Base-by-base conservation (phyloP, 495 filamentous ascomycete genomes). In the Xylaria grammica region DNA sequence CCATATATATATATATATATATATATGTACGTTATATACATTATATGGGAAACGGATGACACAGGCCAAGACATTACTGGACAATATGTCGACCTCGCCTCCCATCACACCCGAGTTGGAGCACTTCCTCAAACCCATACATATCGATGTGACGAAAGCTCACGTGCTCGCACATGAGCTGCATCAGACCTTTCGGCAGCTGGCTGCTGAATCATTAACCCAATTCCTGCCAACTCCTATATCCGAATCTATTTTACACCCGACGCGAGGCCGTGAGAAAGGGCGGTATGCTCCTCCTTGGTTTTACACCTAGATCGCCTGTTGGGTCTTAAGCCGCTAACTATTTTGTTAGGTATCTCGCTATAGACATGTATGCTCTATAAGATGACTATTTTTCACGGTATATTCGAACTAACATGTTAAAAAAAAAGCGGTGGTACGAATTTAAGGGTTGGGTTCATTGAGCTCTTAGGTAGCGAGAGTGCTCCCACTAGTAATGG, bases 141-240 rank as follows among this genome's bases (percentile, higher is more conserved):
- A 69, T 29, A 71, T 84, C 60, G 76, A 82, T 65, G 63, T 74
- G 29, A 58, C 72, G 7, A 78, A 80, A 36, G 80, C 90, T 11
- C 81, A 89, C 60, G 75, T 78, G 57, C 79, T 94, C 50, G 86
- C 91, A 1, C 80, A 78, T 54, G 84, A 84, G 57, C 85, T 93
- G 38, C 84, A 82, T 56, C 76, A 67, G 30, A 87, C 85, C 34
- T 95, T 89, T 68, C 77, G 77, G 50, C 67, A 84, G 19, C 80
- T 95, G 52, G 89, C 91, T 27, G 78, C 86, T 60, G 79, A 85
- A 9, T 91, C 90, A 6, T 70, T 82, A 36, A 78, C 91, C 48
- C 91, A 94, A 71, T 94, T 94, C 61, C 78, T 95, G 30, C 84
- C 91, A 3, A 95, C 91, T 2, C 91, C 91, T 2, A 89, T 95